Base-by-base conservation (phyloP, 1,284 basidiomycete species). In the Sporisorium exsertum region DNA sequence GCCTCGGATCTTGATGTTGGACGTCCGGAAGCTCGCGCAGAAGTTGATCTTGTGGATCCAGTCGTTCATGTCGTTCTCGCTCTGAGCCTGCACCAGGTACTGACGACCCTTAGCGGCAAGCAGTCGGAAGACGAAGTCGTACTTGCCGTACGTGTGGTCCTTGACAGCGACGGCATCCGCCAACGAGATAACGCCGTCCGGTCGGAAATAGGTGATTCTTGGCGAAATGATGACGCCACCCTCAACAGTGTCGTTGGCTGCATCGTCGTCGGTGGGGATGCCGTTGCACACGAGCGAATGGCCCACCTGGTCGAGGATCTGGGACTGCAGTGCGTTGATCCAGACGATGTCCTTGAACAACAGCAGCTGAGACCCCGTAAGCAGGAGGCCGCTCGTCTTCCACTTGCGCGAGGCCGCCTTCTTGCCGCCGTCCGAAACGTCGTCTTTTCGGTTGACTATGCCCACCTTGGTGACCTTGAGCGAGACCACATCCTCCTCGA, bases 41-140 rank as follows among this genome's bases (percentile, higher is more conserved):
- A 97, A 98, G 86, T 99, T 99, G 85, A 99, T 94, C 49, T 90
- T 89, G 35, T 92, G 89, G 75, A 98, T 91, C 96, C 96, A 99
- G 73, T 92, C 90, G 83, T 96, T 93, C 88, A 94, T 90, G 73
- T 95, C 93, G 54, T 87, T 86, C 77, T 92, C 91, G 79, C 90
- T 89, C 13, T 88, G 84, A 5, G 93, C 89, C 83, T 94, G 93
- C 47, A 98, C 88, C 32, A 98, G 89, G 72, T 92, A 91, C 76
- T 95, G 93, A 2, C 92, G 91, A 24, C 79, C 79, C 56, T 81
- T 78, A 46, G 64, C 65, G 7, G 93, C 89, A 45, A 92, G 88
- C 73, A 98, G 89, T 24, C 94, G 91, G 85, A 97, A 91, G 1
- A 93, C 91, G 83, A 92, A 87, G 32, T 88, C 86, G 80, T 92